A percentile compares a stretch with the other conserved stretches of the same genome.
phyloP scores from a whole-genome alignment of 1,284 basidiomycete genomes.

The Dichomitus squalens region DNA sequence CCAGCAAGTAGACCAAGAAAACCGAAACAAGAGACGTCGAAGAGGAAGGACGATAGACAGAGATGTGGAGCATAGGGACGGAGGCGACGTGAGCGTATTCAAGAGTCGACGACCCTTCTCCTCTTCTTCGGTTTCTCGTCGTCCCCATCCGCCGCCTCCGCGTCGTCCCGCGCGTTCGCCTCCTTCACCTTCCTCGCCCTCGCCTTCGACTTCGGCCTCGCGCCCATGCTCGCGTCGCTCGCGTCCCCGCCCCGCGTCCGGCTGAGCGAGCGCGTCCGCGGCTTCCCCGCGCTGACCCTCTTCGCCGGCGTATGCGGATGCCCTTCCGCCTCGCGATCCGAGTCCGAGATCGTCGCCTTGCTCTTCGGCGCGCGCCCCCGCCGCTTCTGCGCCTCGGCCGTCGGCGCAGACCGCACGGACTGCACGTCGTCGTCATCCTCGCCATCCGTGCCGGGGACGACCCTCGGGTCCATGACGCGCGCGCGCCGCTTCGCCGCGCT shows the following conservation, averaged over 20 bases:
- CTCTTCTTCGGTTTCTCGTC: slow-evolving; percentile 30
- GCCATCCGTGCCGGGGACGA: slow-evolving; percentile 21
- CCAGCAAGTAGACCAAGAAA: too few species aligned
- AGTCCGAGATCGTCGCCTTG: slow-evolving; percentile 26
- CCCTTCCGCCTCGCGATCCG: slow-evolving; percentile 26
- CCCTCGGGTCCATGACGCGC: slow-evolving; percentile 21
- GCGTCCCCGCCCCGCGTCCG: slow-evolving; percentile 19
- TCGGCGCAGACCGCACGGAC: slow-evolving; percentile 19
- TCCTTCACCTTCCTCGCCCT: slow-evolving; percentile 21
- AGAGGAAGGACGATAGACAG: too few species aligned
- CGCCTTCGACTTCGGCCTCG: slow-evolving; percentile 21
- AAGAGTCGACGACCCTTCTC: slow-evolving; percentile 21
- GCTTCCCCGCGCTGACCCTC: slow-evolving; percentile 17
- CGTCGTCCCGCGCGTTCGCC: slow-evolving; percentile 15
- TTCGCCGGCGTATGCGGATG: slow-evolving; percentile 11
- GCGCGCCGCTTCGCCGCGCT: slow-evolving; percentile 25
- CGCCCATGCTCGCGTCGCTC: slow-evolving; percentile 15
- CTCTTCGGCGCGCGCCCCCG: slow-evolving; percentile 31
- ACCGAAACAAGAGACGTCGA: background rate
- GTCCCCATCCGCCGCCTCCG: slow-evolving; percentile 15
- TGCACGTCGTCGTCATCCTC: slow-evolving; percentile 25
- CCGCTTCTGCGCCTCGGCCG: slow-evolving; percentile 23
- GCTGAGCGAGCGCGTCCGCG: slow-evolving; percentile 26
- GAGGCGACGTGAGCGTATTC: background rate
- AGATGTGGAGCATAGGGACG: background rate